Base-by-base conservation (phyloP, 331 rosid species). In the Stylosanthes scabra region DNA sequence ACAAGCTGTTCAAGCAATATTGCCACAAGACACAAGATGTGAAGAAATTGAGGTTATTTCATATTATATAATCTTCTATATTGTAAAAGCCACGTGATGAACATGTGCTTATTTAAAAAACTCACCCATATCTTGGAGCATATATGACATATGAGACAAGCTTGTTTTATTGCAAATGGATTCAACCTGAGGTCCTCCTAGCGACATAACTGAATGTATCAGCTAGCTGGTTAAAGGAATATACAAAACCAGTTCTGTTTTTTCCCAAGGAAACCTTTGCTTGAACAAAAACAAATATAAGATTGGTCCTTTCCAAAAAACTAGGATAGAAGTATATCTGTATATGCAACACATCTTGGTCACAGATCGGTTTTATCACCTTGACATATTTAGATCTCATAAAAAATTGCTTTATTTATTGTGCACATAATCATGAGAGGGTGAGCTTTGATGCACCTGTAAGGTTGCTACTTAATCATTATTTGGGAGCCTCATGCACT, bases 11-110 rank as follows among this genome's bases (percentile, higher is more conserved):
- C 83, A 80, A 72, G 70, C 57, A 77, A 86, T 88, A 74, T 68
- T 92, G 82, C 96, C 96, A 6, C 74, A 45, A 11, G 98, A 92
- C 6, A 93, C 97, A 75, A 90, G 97, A 76, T 88, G 93, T 80
- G 95, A 93, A 81, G 93, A 93, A 28, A 78, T 88, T 61, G 97
- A 90, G 98, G 95, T 90, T 72, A 79, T 60, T 62, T 54, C 71
- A 66, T 12, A 75, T 70, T 60, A 11, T 52, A 40, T 37, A 65
- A 40, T 74, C 42, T 72, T 39, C 61, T 71, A 1, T 20, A 20
- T 20, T 20, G 27, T 52, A 52, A 52, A 52, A 52, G 27, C 58
- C 58, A 52, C 58, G n/a, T 52, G 58, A 15, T 52, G 1, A 46
- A 52, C 28, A n/a, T 1, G 58, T 52, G 58, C 56, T 14, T 7